Percentiles rank a stretch among this genome's conserved stretches.
Evolutionary conservation across 2,329 filamentous ascomycete species (phyloP).

Genomic region (Cladophialophora bantiana): DNA sequence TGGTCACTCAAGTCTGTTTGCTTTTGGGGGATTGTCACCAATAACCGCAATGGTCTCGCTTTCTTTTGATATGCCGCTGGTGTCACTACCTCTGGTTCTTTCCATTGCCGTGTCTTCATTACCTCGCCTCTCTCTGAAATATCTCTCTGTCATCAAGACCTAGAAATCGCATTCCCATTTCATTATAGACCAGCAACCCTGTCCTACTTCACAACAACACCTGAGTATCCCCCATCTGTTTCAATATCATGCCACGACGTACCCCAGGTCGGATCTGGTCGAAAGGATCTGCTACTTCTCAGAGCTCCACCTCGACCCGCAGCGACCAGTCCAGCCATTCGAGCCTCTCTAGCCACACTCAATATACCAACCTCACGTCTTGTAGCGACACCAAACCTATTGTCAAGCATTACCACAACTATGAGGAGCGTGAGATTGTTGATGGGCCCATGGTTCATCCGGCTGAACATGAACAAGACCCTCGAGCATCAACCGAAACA

Average conservation of each 20-base stretch:
- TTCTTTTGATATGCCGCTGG: conserved; percentile 29
- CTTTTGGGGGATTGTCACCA: conserved; percentile 20
- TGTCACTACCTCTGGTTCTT: conserved; percentile 19
- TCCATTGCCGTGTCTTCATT: conserved; percentile 18
- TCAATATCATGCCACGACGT: conserved; percentile 28
- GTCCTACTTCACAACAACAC: not conserved
- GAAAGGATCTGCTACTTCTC: conserved; percentile 33
- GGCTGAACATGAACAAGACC: conserved; percentile 38
- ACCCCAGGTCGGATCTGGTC: conserved; percentile 24
- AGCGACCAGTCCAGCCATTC: conserved; percentile 34
- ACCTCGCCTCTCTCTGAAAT: conserved; percentile 15
- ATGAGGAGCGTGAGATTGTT: conserved; percentile 24
- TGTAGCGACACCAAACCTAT: conserved; percentile 34
- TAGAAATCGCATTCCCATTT: conserved; percentile 13
- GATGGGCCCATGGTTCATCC: conserved; percentile 30
- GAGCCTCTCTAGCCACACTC: conserved; percentile 34
- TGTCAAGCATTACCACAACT: conserved; percentile 28
- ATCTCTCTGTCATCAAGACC: conserved; percentile 9
- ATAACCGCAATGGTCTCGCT: conserved; percentile 22
- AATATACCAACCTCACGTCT: conserved; percentile 38
- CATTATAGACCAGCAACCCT: conserved; percentile 2
- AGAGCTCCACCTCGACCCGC: conserved; percentile 32
- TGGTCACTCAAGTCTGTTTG: conserved; percentile 19
- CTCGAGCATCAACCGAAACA: conserved; percentile 73
- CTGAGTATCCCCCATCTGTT: not conserved